Evolutionary conservation across 2,329 filamentous ascomycete species (phyloP).

Genomic region (Biscogniauxia sp.): DNA sequence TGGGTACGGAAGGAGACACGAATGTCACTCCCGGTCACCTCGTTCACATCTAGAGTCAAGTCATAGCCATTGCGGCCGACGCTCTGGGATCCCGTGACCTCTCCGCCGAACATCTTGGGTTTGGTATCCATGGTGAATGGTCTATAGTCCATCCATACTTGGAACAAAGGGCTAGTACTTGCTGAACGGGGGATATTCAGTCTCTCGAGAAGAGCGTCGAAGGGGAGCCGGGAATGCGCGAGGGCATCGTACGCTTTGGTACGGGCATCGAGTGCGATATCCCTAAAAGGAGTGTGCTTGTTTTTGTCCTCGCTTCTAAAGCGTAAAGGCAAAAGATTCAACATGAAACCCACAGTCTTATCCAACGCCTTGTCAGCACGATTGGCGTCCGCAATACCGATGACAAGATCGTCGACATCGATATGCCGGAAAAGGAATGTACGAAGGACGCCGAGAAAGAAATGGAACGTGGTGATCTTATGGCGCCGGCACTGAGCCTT

Average conservation of each 20-base stretch:
- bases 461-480: constrained; percentile 40
- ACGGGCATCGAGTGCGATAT: constrained; percentile 9
- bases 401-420: constrained; percentile 35
- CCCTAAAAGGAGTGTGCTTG: constrained; percentile 1
- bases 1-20: constrained; percentile 21
- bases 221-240: constrained; percentile 43
- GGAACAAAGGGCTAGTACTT: constrained; percentile 46
- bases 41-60: constrained; percentile 37
- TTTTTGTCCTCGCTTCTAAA: constrained; percentile 28
- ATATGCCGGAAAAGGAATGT: constrained; percentile 32
- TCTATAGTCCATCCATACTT: constrained; percentile 38
- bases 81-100: constrained; percentile 4
- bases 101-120: constrained; percentile 5
- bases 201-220: constrained; percentile 46
- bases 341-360: constrained; percentile 42
- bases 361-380: constrained; percentile 27
- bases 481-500: constrained; percentile 13
- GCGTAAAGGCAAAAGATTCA: constrained; percentile 48
- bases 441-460: constrained; percentile 39
- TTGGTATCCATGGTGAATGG: constrained; percentile 6
- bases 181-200: constrained; percentile 40
- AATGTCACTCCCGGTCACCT: constrained; percentile 20
- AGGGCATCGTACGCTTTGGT: constrained; percentile 36
- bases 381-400: constrained; percentile 44
- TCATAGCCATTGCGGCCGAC: constrained; percentile 27